A percentile compares a stretch with the other conserved stretches of the same genome.
Conservation (phyloP, 208 protist species). For the Plasmodiophora brassicae region DNA sequence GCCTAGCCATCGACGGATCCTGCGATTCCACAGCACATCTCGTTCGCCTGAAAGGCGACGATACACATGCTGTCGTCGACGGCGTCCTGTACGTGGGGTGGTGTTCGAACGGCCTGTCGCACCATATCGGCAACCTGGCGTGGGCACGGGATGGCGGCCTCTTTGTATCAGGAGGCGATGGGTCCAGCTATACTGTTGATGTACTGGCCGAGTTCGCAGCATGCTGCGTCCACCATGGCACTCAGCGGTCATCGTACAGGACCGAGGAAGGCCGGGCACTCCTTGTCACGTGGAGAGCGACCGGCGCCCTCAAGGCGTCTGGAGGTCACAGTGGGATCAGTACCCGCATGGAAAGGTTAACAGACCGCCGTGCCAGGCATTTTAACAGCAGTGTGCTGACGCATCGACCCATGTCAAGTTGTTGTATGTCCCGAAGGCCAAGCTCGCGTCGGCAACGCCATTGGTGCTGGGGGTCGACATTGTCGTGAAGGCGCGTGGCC, state of each 20-base stretch:
- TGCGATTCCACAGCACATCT: background rate
- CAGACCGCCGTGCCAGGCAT: too few species aligned
- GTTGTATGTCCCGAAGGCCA: background rate
- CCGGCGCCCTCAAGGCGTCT: background rate
- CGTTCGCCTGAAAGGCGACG: background rate
- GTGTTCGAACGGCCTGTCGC: background rate
- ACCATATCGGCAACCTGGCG: background rate
- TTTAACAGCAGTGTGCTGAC: too few species aligned
- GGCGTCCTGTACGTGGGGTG: background rate
- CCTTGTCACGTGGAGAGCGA: background rate
- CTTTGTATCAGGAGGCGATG: background rate
- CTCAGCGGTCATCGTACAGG: background rate
- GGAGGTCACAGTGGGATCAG: conserved; percentile 3
- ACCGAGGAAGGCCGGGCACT: background rate
- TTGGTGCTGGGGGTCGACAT: background rate
- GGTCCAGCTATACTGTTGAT: background rate
- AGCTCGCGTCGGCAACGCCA: background rate
- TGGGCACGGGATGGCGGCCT: conserved; percentile 6
- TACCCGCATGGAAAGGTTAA: conserved; percentile 19
- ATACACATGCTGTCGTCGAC: background rate
- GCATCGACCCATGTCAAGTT: too few species aligned
- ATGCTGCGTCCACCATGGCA: background rate
- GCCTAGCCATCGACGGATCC: background rate
- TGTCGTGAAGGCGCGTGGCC: too few species aligned
- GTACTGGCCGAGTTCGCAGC: background rate